Base-by-base conservation (phyloP, 495 filamentous ascomycete species). In the Penicillium waksmanii region DNA sequence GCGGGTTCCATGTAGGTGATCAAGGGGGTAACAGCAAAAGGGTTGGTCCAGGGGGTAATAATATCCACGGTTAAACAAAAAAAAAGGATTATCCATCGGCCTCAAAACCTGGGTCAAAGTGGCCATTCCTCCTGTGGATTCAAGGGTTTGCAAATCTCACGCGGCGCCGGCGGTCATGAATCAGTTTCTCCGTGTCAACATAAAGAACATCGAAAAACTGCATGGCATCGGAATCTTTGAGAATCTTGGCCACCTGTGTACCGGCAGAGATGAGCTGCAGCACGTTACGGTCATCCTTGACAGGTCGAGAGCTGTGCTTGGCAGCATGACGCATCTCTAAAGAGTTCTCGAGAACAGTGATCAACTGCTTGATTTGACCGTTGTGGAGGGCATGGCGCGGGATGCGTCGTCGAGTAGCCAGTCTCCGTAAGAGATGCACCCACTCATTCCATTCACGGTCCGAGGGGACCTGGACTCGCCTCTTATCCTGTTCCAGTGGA, bases 391-490 rank as follows among this genome's bases (percentile, higher is more conserved):
- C 87, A 52, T 90, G 80, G 18, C 91, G 87, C 17, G 91, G 91
- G 62, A 96, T 94, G 46, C 90, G 85, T 27, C 91, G 82, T 75
- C 93, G 93, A 35, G 90, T 94, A 35, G 91, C 91, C 58, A 96
- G 80, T 38, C 91, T 83, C 76, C 93, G 94, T 58, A 96, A 80
- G 55, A 96, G 84, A 74, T 92, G 91, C 34, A 93, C 90, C 91
- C 91, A 96, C 70, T 96, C 91, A 63, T 90, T 93, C 91, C 91
- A 96, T 73, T 93, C 91, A 59, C 90, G 82, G 73, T 96, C 91
- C 64, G 87, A 85, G 33, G 91, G 89, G 42, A 86, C 79, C 68
- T 88, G 86, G 61, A 96, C 90, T 33, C 85, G 86, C 65, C 91
- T 84, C 81, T 92, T 91, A 73, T 93, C 89, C 67, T 81, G 72